phyloP scores from a whole-genome alignment of 2,329 filamentous ascomycete genomes.

The Cercospora brassicicola region DNA sequence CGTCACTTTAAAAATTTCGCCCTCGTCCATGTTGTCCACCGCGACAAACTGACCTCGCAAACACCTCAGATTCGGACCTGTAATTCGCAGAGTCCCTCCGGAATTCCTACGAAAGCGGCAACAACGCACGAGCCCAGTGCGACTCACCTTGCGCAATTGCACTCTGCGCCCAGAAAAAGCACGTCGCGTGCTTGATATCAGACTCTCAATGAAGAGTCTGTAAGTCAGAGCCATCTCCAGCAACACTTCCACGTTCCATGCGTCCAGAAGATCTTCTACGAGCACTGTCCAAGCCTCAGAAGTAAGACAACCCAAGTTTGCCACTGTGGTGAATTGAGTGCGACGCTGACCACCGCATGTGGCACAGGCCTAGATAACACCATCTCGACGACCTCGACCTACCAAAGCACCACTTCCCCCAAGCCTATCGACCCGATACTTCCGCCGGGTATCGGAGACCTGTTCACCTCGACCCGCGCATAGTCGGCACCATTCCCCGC shows the following conservation, averaged over 20 bases:
- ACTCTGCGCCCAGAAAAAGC: neutral
- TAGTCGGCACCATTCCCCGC: slow-evolving; percentile 82
- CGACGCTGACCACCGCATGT: slow-evolving; percentile 17
- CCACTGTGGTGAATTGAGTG: neutral
- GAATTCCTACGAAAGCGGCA: neutral
- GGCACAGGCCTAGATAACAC: slow-evolving; percentile 68
- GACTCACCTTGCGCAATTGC: neutral
- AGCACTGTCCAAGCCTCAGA: slow-evolving; percentile 91
- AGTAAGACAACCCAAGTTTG: slow-evolving; percentile 58
- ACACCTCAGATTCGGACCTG: neutral
- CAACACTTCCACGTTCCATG: slow-evolving; percentile 58
- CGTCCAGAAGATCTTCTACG: slow-evolving; percentile 85
- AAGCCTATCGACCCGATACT: slow-evolving; percentile 73
- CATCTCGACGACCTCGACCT: slow-evolving; percentile 23
- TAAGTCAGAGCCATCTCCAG: neutral
- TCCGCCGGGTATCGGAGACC: slow-evolving; percentile 78
- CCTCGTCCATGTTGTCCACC: neutral
- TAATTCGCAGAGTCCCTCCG: neutral
- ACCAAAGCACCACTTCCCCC: slow-evolving; percentile 47
- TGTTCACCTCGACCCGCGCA: slow-evolving; percentile 59
- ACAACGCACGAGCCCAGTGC: neutral
- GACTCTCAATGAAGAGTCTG: slow-evolving; percentile 19
- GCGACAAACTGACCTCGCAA: neutral
- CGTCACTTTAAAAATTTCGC: neutral
- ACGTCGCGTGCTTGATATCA: slow-evolving; percentile 4